phyloP scores from a whole-genome alignment of 2,329 filamentous ascomycete genomes.

The Beauveria scarabaeidicola region DNA sequence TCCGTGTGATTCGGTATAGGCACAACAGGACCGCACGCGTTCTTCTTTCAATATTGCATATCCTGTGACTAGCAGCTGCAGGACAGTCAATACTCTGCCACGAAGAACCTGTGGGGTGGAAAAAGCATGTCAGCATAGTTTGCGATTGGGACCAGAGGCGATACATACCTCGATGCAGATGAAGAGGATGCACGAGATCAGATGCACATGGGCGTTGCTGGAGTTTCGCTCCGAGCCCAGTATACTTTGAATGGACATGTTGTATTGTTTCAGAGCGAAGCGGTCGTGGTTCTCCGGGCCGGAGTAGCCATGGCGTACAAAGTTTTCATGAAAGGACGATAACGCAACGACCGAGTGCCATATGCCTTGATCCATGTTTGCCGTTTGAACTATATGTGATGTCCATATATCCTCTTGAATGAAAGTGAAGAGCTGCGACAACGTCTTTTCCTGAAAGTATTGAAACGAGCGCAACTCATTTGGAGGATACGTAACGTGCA shows the following conservation, averaged over 20 bases:
- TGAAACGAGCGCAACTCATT: slow-evolving; percentile 9
- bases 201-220: slow-evolving; percentile 5
- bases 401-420: slow-evolving; percentile 9
- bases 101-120: neutral
- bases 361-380: slow-evolving; percentile 3
- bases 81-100: neutral
- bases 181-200: slow-evolving; percentile 10
- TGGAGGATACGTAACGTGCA: neutral
- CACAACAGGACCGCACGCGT: neutral
- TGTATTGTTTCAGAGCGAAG: slow-evolving; percentile 10
- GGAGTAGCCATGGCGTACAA: neutral
- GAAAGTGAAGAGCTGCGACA: slow-evolving; percentile 6
- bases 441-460: slow-evolving; percentile 6
- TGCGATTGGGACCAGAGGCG: neutral
- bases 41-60: slow-evolving; percentile 5
- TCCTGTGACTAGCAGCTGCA: slow-evolving; percentile 1
- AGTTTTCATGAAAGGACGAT: slow-evolving; percentile 7
- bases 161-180: slow-evolving; percentile 9
- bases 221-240: neutral
- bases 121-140: neutral
- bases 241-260: slow-evolving; percentile 9
- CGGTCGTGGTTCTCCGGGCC: neutral
- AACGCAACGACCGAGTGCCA: slow-evolving; percentile 8
- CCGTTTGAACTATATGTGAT: neutral
- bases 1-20: neutral